Evolutionary conservation across 352 stramenopile genomes (phyloP).

Genomic region (Bremia lactucae): DNA sequence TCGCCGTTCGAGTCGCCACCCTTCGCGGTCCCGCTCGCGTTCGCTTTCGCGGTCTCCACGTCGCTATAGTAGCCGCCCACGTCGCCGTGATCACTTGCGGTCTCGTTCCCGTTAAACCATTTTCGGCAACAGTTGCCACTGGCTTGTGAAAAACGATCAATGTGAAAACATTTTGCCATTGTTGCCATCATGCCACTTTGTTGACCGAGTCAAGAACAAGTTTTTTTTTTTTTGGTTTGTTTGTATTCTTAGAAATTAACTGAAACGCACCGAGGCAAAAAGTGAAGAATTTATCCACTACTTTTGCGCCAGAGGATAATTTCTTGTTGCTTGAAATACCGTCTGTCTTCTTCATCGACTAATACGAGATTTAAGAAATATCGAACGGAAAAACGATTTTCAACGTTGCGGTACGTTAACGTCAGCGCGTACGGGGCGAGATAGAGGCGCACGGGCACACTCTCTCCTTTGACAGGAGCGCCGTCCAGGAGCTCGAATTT

Average conservation of each 20-base stretch:
- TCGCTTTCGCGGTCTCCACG: slow-evolving; percentile 23
- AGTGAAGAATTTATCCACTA: slow-evolving; percentile 32
- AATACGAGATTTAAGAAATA: slow-evolving; percentile 99
- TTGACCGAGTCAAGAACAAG: background rate
- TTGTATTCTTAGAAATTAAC: too few species aligned
- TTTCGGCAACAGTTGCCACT: background rate
- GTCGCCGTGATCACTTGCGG: slow-evolving; percentile 8
- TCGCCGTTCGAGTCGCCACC: slow-evolving; percentile 19
- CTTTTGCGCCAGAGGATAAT: slow-evolving; percentile 91
- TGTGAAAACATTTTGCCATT: too few species aligned
- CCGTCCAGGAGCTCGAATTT: slow-evolving; percentile 99
- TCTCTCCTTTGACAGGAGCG: slow-evolving; percentile 92
- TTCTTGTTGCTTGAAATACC: slow-evolving; percentile 99
- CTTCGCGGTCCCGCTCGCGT: slow-evolving; percentile 27
- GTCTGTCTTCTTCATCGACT: slow-evolving; percentile 97
- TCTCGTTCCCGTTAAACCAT: slow-evolving; percentile 19
- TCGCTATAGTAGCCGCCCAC: slow-evolving; percentile 17
- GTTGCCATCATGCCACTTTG: too few species aligned
- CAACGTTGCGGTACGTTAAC: slow-evolving; percentile 82
- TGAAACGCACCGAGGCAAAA: too few species aligned
- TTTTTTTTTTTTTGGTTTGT: slow-evolving; percentile 2
- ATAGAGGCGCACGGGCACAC: slow-evolving; percentile 94
- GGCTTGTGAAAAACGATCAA: slow-evolving; percentile 4
- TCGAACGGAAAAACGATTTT: slow-evolving; percentile 89
- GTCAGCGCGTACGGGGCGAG: slow-evolving; percentile 86